Base-by-base conservation (phyloP, 495 filamentous ascomycete genomes). In the Venustampulla echinocandica region DNA sequence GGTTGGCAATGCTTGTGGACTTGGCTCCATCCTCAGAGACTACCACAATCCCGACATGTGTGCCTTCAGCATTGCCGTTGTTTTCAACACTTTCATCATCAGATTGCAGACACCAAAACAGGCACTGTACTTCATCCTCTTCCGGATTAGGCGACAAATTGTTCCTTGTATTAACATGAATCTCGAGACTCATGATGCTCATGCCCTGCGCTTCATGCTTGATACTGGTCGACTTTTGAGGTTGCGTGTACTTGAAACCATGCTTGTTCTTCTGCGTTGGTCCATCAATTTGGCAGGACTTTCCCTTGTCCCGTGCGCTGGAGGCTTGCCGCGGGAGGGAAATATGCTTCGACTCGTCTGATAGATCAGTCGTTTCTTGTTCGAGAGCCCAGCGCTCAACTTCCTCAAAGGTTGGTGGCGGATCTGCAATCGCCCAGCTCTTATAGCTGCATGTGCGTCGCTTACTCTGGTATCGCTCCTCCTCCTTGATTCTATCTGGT, bases 181-280 rank as follows among this genome's bases (percentile, higher is more conserved):
- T 61, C 59, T 98, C 92, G 4, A 98, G 61, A 54, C 90, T 90
- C 89, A 98, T 90, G 25, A 79, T 86, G 63, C 86, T 95, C 89
- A 97, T 97, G 60, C 94, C 90, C 52, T 95, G 89, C 4, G 81
- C 77, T 60, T 94, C 87, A 51, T 90, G 84, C 53, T 84, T 76
- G 28, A 92, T 82, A 57, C 80, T 88, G 0, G 81, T 84, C 3
- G 81, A 79, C 57, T 79, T 77, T 42, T 70, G 64, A 54, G 82
- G 85, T 58, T 92, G 89, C 1, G 88, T 90, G 60, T 85, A 92
- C 59, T 87, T 92, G 68, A 90, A 87, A 2, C 85, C 87, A 60
- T 87, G 72, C 37, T 75, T 80, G 55, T 87, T 87, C 55, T 75
- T 87, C 41, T 94, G 92, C 1, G 93, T 97, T 0, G 88, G 80